Conservation (phyloP, 2,329 filamentous ascomycete species). For the Pseudohalonectria lignicola region DNA sequence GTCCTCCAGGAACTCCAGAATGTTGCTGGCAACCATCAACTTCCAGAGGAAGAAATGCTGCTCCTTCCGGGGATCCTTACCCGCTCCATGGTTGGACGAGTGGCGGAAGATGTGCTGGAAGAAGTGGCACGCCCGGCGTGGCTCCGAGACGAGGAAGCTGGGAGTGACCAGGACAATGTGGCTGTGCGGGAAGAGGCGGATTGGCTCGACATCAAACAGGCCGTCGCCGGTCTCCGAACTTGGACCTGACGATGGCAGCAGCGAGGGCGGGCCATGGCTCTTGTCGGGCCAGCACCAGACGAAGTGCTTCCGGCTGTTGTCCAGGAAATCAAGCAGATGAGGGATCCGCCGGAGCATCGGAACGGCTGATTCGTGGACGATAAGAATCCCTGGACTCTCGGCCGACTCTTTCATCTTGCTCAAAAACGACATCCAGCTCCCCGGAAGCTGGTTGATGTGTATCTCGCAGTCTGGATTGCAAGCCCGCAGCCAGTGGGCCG, state of each 20-base stretch:
- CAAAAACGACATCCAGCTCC: conserved; percentile 36
- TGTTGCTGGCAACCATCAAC: not conserved
- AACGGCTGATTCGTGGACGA: conserved; percentile 32
- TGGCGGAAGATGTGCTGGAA: conserved; percentile 10
- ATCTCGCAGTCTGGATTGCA: conserved; percentile 29
- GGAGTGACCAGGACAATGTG: conserved; percentile 35
- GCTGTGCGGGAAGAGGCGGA: conserved; percentile 31
- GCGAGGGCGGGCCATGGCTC: not conserved
- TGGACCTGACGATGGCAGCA: not conserved
- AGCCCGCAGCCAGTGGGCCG: conserved; percentile 31
- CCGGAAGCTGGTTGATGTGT: conserved; percentile 25
- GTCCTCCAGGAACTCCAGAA: conserved; percentile 18
- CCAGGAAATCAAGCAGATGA: conserved; percentile 20
- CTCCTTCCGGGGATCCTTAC: not conserved
- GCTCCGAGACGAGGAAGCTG: conserved; percentile 36
- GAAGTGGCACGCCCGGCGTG: conserved; percentile 22
- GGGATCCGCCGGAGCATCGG: conserved; percentile 28
- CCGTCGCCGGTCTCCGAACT: too few relatives aligned
- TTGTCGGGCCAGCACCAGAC: conserved; percentile 29
- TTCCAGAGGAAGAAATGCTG: not conserved
- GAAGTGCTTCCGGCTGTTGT: conserved; percentile 10
- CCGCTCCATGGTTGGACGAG: not conserved
- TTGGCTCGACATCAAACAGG: conserved; percentile 8
- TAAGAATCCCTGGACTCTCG: conserved; percentile 19
- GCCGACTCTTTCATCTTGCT: conserved; percentile 9